Evolutionary conservation across 192 early-diverging fungal genomes (phyloP), one percentile per base, ranked within the genome.

Genomic region (Coemansia sp.): DNA sequence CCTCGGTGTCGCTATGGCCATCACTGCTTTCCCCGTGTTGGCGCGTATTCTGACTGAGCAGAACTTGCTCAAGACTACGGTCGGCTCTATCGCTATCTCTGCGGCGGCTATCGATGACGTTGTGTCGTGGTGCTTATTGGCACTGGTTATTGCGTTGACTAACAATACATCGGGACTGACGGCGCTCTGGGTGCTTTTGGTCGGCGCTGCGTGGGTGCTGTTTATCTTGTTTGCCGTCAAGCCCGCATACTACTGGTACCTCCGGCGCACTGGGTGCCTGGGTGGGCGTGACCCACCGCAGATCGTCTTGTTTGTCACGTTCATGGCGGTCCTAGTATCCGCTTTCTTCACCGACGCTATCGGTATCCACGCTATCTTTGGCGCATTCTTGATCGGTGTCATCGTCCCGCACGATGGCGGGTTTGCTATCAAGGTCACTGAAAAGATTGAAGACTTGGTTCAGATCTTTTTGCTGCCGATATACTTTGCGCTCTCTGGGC

Each of bases 301-400:
- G 50, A 67, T 60, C 46, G 86, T 90, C 64, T 87, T 95, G 77
- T 86, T 92, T 27, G 79, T 92, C 48, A 90, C 89, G 1, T 87
- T 96, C 62, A 66, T 88, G n/a, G 48, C 94, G 21, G 89, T 93
- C 2, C 68, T 93, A 27, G 64, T 85, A 25, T 93, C 90, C 41
- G 89, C 91, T 2, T 94, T 89, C 77, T 88, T 97, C 50, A 95
- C 95, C 0, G 87, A 93, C 55, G 85, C 89, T 45, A 92, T 93
- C 68, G 96, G 96, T 36, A 88, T 98, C 39, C 93, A 98, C 77
- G 82, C 91, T 25, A 95, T 98, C 71, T 98, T 98, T 89, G 96
- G 96, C 38, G 93, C 88, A 3, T 97, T 97, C 68, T 50, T 98
- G 9, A 85, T 89, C 7, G 95, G 96, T 15, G 85, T 95, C 31